phyloP scores from a whole-genome alignment of 2,329 filamentous ascomycete species.

The Cladosporium cucumerinum region DNA sequence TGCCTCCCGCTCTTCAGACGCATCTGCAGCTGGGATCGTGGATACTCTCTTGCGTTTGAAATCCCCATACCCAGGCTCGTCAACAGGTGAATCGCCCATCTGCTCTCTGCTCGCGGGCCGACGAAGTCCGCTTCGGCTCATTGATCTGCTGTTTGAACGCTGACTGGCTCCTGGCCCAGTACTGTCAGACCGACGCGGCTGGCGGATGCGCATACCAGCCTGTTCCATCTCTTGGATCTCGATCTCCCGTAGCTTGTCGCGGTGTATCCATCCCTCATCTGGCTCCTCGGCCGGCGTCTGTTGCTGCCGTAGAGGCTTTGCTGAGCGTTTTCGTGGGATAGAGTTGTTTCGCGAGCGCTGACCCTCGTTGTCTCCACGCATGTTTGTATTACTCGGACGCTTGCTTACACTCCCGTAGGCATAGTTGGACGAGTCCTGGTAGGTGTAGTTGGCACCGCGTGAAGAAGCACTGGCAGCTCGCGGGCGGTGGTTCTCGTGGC shows the following conservation, averaged over 20 bases:
- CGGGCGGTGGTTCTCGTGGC: conserved; percentile 10
- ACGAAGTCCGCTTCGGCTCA: conserved; percentile 27
- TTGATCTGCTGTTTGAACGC: conserved; percentile 29
- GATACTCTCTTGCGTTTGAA: conserved; percentile 27
- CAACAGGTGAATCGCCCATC: conserved; percentile 20
- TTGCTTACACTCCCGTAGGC: conserved; percentile 7
- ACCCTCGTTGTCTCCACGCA: conserved; percentile 11
- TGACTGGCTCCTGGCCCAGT: conserved; percentile 42
- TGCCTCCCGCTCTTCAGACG: conserved; percentile 35
- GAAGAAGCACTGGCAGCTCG: conserved; percentile 3
- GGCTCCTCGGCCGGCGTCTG: conserved; percentile 3
- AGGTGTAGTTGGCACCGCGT: not conserved
- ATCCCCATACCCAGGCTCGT: conserved; percentile 21
- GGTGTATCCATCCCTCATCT: conserved; percentile 77
- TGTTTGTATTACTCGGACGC: conserved; percentile 15
- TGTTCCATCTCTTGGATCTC: conserved; percentile 78
- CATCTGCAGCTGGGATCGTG: conserved; percentile 37
- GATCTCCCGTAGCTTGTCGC: conserved; percentile 78
- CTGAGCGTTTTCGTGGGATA: conserved; percentile 13
- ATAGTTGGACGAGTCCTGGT: conserved; percentile 12
- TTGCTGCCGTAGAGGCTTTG: conserved; percentile 8
- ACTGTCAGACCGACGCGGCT: conserved; percentile 51
- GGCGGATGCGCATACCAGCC: conserved; percentile 63
- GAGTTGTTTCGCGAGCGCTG: conserved; percentile 10
- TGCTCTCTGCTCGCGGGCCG: conserved; percentile 27